Conservation (phyloP, 2,329 filamentous ascomycete species). For the Davidsoniella neocaledoniae region DNA sequence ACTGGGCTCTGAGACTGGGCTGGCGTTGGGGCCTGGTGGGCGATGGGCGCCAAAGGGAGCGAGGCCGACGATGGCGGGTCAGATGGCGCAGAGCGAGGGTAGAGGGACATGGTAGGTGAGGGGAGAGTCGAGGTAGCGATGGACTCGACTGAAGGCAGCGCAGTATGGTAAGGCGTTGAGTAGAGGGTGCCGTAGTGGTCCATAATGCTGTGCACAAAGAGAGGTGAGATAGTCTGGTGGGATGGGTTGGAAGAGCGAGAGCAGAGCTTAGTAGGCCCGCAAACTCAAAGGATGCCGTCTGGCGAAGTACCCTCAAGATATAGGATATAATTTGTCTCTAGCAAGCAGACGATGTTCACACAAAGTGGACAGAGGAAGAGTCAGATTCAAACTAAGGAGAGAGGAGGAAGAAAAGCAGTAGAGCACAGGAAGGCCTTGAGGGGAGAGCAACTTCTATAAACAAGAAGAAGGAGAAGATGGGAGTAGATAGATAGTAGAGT, state of each 20-base stretch:
- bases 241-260: background rate
- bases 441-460: conserved; percentile 9
- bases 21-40: background rate
- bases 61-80: background rate
- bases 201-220: background rate
- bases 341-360: background rate
- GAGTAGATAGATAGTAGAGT: background rate
- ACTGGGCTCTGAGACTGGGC: conserved; percentile 6
- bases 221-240: background rate
- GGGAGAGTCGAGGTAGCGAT: conserved; percentile 6
- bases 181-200: conserved; percentile 4
- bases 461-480: background rate
- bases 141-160: conserved; percentile 9
- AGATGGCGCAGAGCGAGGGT: conserved; percentile 1
- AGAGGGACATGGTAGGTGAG: conserved; percentile 8
- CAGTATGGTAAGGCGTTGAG: conserved; percentile 6
- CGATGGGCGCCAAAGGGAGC: background rate
- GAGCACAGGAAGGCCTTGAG: conserved; percentile 13
- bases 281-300: no score
- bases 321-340: no score
- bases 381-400: background rate
- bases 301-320: no score
- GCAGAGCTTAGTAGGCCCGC: no score
- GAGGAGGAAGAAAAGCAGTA: conserved; percentile 11
- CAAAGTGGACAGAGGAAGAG: background rate